Percentiles rank a stretch among this genome's conserved stretches.
phyloP scores from a whole-genome alignment of 2,329 filamentous ascomycete species.

The Bipolaris victoriae region DNA sequence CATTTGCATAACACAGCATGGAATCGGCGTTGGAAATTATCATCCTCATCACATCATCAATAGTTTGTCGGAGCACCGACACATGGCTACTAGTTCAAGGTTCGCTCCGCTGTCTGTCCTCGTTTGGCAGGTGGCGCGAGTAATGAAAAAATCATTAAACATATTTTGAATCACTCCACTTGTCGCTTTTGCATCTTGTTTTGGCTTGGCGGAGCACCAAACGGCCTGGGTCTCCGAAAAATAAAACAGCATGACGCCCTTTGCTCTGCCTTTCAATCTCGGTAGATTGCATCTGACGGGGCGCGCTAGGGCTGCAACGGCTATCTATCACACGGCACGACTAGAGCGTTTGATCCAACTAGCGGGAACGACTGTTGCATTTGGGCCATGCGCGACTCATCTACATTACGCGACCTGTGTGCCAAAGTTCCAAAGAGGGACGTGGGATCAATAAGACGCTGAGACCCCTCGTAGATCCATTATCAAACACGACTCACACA shows the following conservation, averaged over 20 bases:
- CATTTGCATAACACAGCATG: constrained; percentile 18
- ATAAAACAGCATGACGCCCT: constrained; percentile 1
- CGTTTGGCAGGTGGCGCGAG: constrained; percentile 12
- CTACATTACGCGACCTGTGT: not conserved
- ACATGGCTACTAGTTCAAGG: constrained; percentile 4
- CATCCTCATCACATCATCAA: constrained; percentile 7
- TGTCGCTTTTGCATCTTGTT: constrained; percentile 1
- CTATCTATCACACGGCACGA: constrained; percentile 11
- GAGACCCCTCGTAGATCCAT: not conserved
- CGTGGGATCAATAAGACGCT: not conserved
- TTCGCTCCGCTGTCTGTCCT: constrained; percentile 9
- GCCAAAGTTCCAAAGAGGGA: not conserved
- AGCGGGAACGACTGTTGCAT: constrained; percentile 3
- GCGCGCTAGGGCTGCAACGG: constrained; percentile 18
- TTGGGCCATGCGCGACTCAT: constrained; percentile 1
- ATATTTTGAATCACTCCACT: not conserved
- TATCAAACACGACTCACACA: not conserved
- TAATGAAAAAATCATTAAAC: constrained; percentile 19
- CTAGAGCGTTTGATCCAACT: not conserved
- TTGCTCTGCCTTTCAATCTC: constrained; percentile 19
- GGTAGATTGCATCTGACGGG: constrained; percentile 7
- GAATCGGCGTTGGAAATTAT: constrained; percentile 15
- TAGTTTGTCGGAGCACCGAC: constrained; percentile 13
- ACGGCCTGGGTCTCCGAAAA: constrained; percentile 1
- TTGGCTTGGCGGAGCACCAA: constrained; percentile 11